Conservation (phyloP, 768 basidiomycete species). For the Boletus rubescentipes region DNA sequence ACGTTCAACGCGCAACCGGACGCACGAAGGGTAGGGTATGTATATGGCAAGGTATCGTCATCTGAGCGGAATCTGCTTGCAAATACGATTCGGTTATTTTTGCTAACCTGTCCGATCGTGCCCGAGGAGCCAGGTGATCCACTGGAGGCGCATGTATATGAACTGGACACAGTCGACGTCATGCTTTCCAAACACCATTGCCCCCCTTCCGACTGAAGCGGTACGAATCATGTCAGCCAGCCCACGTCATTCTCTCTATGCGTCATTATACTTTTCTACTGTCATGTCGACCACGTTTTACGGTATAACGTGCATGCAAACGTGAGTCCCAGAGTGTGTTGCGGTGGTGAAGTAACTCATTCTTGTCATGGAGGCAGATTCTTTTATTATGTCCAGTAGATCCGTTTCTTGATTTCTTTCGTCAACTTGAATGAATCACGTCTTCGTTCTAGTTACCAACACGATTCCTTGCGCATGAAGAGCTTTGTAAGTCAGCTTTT, state of each 20-base stretch:
- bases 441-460: neutral
- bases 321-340: neutral
- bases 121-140: neutral
- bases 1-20: too few species aligned
- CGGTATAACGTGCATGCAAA: constrained; percentile 9
- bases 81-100: too few species aligned
- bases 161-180: neutral
- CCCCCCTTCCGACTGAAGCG: neutral
- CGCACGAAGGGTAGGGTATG: too few species aligned
- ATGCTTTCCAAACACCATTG: neutral
- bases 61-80: too few species aligned
- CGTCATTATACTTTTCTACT: neutral
- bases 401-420: neutral
- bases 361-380: neutral
- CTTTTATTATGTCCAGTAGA: constrained; percentile 8
- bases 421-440: neutral
- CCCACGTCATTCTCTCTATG: neutral
- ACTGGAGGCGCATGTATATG: neutral
- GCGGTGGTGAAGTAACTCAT: neutral
- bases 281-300: neutral
- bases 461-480: constrained; percentile 3
- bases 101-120: too few species aligned
- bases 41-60: too few species aligned
- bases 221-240: neutral
- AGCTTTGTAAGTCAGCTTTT: neutral